These are phyloP conservation scores for Musa acuminata DNA, from an alignment of 176 grass and related monocot genomes.

Conservation along the genomic window DNA sequence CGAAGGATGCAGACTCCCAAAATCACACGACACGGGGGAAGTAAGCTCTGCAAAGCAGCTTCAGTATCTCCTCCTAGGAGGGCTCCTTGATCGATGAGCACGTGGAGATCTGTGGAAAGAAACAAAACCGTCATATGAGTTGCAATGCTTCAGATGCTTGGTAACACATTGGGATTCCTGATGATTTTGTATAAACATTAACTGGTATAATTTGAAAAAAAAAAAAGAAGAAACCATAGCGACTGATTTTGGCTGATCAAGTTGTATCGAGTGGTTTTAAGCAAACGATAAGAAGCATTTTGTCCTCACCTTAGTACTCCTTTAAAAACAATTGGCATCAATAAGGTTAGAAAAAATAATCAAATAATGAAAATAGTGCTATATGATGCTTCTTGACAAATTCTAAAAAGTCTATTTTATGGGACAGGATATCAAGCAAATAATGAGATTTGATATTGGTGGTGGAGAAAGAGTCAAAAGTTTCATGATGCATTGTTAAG, in stretches of 20 bases:
- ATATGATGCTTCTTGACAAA: no score
- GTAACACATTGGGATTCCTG: not conserved
- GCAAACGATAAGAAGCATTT: no score
- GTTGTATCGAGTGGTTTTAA: not conserved
- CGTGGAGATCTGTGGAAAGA: not conserved
- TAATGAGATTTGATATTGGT: not conserved
- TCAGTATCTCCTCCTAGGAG: constrained; percentile 13
- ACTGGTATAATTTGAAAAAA: not conserved
- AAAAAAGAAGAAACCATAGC: not conserved
- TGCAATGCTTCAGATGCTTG: not conserved
- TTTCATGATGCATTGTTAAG: not conserved
- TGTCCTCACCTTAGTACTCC: no score
- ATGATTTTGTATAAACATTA: not conserved
- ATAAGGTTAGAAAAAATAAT: no score
- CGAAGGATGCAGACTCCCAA: not conserved
- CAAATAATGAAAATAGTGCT: no score
- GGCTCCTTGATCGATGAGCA: constrained; percentile 7
- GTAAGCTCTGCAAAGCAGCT: not conserved
- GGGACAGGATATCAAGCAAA: no score
- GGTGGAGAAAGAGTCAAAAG: not conserved
- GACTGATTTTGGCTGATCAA: no score
- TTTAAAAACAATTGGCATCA: no score
- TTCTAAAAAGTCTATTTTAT: no score
- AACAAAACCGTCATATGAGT: not conserved
- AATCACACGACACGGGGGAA: not conserved